Evolutionary conservation across 495 filamentous ascomycete species (phyloP).

Genomic region (Penicillium diatomitis): DNA sequence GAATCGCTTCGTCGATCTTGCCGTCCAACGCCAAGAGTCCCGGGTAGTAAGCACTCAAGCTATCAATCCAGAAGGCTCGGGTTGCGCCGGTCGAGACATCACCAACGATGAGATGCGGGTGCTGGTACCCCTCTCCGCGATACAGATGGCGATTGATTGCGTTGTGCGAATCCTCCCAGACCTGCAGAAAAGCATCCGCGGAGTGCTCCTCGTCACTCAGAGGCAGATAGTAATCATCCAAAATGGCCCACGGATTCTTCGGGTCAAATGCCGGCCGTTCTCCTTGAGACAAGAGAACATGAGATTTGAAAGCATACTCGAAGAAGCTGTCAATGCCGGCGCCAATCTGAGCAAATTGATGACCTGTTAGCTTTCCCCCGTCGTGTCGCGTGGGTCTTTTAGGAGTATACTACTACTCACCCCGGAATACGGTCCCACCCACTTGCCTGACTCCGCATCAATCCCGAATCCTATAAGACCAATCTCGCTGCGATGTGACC

Average conservation of each 20-base stretch:
- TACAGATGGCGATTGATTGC: constrained; percentile 81
- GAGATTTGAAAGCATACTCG: constrained; percentile 92
- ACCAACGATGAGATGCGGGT: constrained; percentile 86
- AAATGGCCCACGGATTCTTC: constrained; percentile 25
- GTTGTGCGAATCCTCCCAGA: constrained; percentile 78
- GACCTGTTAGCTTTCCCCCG: constrained; percentile 7
- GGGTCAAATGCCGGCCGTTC: constrained; percentile 24
- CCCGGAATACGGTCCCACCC: constrained; percentile 79
- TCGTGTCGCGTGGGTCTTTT: neutral
- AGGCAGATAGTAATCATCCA: constrained; percentile 43
- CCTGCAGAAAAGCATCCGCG: constrained; percentile 65
- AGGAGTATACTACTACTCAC: constrained; percentile 20
- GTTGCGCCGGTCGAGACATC: constrained; percentile 77
- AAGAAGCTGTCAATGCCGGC: constrained; percentile 97
- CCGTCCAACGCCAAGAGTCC: constrained; percentile 82
- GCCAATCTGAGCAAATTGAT: constrained; percentile 48
- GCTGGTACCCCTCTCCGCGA: constrained; percentile 55
- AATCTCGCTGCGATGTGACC: constrained; percentile 73
- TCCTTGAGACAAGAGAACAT: constrained; percentile 73
- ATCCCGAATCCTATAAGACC: constrained; percentile 88
- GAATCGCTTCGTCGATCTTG: constrained; percentile 80
- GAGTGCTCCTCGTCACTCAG: constrained; percentile 59
- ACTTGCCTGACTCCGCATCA: constrained; percentile 83
- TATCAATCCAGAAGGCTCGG: constrained; percentile 88
- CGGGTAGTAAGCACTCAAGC: constrained; percentile 88